Evolutionary conservation across 1,139 yeast genomes (phyloP).

Genomic region (Yamadazyma trypodendri): DNA sequence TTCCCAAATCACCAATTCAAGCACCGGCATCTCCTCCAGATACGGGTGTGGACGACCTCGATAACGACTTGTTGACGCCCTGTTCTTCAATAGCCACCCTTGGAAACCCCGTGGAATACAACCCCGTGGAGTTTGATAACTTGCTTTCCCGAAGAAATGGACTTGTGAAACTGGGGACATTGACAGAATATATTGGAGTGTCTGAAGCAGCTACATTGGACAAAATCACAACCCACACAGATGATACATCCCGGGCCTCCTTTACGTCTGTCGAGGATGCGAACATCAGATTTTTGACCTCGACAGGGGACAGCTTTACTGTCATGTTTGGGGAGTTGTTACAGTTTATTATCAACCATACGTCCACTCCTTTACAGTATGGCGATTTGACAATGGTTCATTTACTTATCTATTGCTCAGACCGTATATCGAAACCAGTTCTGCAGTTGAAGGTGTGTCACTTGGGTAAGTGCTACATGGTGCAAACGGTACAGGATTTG

Average conservation of each 20-base stretch:
- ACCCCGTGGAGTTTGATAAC: constrained; percentile 13
- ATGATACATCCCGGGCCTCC: background rate
- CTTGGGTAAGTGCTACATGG: constrained; percentile 19
- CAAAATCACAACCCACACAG: too few species aligned
- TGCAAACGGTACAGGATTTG: constrained; percentile 12
- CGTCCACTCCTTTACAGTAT: background rate
- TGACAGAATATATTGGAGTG: constrained; percentile 11
- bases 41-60: background rate
- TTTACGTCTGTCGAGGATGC: constrained; percentile 1
- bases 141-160: constrained; percentile 12
- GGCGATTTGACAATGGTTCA: constrained; percentile 19
- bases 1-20: background rate
- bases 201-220: background rate
- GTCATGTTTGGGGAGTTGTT: constrained; percentile 5
- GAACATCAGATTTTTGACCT: constrained; percentile 6
- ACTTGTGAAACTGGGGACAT: constrained; percentile 15
- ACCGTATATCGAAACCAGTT: constrained; percentile 10
- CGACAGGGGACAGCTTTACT: constrained; percentile 4
- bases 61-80: constrained; percentile 19
- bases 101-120: constrained; percentile 9
- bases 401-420: constrained; percentile 19
- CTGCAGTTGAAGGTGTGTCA: constrained; percentile 19
- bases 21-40: background rate
- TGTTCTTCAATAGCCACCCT: constrained; percentile 18
- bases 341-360: constrained; percentile 4